Evolutionary conservation across 176 grass and related monocot genomes (phyloP).

Genomic region (Lolium multiflorum): DNA sequence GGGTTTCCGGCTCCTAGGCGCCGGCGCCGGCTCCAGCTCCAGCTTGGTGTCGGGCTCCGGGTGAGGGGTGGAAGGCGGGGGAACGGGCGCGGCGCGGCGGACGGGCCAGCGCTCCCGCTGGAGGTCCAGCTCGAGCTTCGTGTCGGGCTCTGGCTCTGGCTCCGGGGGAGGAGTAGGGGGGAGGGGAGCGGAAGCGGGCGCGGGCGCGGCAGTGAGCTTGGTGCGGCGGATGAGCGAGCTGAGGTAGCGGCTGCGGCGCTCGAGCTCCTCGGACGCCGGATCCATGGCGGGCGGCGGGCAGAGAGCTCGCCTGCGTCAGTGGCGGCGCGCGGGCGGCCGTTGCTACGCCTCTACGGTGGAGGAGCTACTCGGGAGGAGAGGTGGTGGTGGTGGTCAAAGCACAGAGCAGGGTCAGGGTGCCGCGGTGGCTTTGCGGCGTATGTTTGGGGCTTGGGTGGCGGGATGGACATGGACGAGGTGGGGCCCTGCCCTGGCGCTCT

Average conservation of each 20-base stretch:
- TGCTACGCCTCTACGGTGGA: not conserved
- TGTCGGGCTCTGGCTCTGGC: not conserved
- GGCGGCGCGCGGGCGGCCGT: not conserved
- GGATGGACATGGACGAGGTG: not conserved
- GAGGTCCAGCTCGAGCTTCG: not conserved
- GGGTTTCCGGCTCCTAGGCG: not conserved
- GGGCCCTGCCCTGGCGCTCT: not conserved
- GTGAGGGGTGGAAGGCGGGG: constrained; percentile 13
- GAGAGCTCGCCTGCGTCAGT: not conserved
- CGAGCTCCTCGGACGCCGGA: constrained; percentile 85
- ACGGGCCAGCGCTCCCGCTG: constrained; percentile 51
- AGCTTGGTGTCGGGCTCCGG: constrained; percentile 6
- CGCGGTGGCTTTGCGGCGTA: not conserved
- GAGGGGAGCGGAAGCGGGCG: constrained; percentile 6
- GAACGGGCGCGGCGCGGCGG: constrained; percentile 55
- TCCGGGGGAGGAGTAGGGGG: not conserved
- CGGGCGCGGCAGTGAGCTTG: constrained; percentile 55
- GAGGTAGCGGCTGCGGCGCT: constrained; percentile 85
- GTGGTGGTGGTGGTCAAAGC: constrained; percentile 40
- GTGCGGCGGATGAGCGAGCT: constrained; percentile 82
- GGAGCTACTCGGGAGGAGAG: not conserved
- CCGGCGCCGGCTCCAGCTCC: not conserved
- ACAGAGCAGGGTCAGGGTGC: not conserved
- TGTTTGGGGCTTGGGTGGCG: constrained; percentile 28
- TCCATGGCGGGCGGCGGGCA: constrained; percentile 44